Evolutionary conservation across 768 basidiomycete species (phyloP), one percentile per base, ranked within the genome.

Genomic region (Russula ochroleuca): DNA sequence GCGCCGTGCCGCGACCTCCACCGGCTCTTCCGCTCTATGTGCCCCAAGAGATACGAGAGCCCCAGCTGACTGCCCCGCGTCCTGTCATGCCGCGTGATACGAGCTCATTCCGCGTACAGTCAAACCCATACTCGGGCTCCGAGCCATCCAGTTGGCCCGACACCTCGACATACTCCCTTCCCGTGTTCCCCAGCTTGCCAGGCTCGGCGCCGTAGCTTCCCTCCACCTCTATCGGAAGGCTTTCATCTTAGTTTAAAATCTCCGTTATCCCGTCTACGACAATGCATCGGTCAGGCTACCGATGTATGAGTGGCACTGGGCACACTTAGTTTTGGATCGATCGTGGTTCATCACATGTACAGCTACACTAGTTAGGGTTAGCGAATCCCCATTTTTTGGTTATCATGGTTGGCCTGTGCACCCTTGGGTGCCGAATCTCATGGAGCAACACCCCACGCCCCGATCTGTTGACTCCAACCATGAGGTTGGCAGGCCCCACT

Each of bases 101-200:
- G 28, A 61, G 59, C n/a, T 61, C 64, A 0, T 65, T 65, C 48
- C 64, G 64, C 19, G 40, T 65, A 40, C 64, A 54, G 10, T 60
- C 64, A 15, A 65, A 65, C 11, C 64, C 64, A 0, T 57, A 45
- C 54, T 56, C 64, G 2, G 25, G 54, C 14, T 35, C 47, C 57
- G 57, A 58, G 10, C 10, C 47, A 15, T 59, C 51, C 51, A 35
- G 48, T 25, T 25, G 53, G 9, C 50, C 49, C 8, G 8, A 40
- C 2, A 7, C 62, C 8, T 59, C 45, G n/a, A 55, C 54, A 38
- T 45, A 45, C 11, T 21, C 61, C 10, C 47, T 35, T 4, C 9
- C 40, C 14, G 11, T 6, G 21, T 45, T 47, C 21, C 23, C 54
- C 17, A 5, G 33, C 5, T 10, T 45, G 0, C 43, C 50, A 7